These are phyloP conservation scores for Dactylella cylindrospora DNA, from an alignment of 2,329 filamentous ascomycete species.

Conservation along the genomic window DNA sequence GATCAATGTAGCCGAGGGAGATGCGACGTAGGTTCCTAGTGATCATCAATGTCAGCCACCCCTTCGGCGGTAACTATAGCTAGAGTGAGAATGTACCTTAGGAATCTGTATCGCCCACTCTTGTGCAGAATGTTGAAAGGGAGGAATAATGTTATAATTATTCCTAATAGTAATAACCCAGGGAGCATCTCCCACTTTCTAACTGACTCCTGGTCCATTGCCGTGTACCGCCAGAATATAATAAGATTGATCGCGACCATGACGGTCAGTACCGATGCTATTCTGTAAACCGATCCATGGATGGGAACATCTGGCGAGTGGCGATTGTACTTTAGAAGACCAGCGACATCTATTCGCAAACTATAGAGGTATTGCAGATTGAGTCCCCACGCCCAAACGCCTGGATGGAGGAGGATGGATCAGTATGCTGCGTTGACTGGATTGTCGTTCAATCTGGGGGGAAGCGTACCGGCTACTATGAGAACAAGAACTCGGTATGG, in stretches of 20 bases:
- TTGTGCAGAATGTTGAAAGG: slow-evolving; percentile 58
- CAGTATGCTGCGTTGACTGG: slow-evolving; percentile 1
- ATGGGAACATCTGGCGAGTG: slow-evolving; percentile 71
- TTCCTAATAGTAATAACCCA: slow-evolving; percentile 74
- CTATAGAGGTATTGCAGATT: slow-evolving; percentile 85
- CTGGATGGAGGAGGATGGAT: slow-evolving; percentile 55
- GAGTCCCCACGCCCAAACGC: slow-evolving; percentile 90
- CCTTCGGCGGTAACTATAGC: no score
- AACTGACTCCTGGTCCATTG: slow-evolving; percentile 68
- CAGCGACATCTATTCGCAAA: slow-evolving; percentile 81
- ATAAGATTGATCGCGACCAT: slow-evolving; percentile 71
- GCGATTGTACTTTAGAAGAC: slow-evolving; percentile 79
- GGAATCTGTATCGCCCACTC: slow-evolving; percentile 47
- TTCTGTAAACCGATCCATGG: slow-evolving; percentile 79
- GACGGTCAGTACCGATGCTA: slow-evolving; percentile 73
- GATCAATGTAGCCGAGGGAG: slow-evolving; percentile 79
- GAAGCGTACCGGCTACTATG: slow-evolving; percentile 23
- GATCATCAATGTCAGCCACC: slow-evolving; percentile 3
- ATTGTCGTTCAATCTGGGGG: background rate
- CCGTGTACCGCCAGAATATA: slow-evolving; percentile 81
- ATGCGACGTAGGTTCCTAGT: slow-evolving; percentile 69
- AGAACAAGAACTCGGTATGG: slow-evolving; percentile 40
- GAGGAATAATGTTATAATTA: slow-evolving; percentile 70
- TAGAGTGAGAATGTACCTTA: slow-evolving; percentile 33
- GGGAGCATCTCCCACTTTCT: slow-evolving; percentile 81